phyloP scores from a whole-genome alignment of 345 rosid species.

The Raphanus sativus region DNA sequence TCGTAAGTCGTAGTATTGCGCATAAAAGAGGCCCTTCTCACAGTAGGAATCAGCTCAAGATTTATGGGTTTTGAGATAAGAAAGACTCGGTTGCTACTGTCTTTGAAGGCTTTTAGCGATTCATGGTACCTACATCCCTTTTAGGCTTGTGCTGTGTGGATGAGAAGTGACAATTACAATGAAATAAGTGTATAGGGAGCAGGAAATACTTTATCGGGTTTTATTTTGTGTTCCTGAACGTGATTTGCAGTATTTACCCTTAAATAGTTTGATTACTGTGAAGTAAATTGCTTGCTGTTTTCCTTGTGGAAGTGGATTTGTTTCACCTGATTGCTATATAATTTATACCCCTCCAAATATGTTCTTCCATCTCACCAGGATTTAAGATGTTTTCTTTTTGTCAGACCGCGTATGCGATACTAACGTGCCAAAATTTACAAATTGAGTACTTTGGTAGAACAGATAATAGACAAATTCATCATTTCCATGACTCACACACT shows the following conservation, averaged over 20 bases:
- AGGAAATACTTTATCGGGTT: conserved; percentile 18
- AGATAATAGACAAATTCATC: neutral
- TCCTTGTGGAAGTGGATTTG: conserved; percentile 7
- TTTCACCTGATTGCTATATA: conserved; percentile 1
- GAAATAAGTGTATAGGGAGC: conserved; percentile 31
- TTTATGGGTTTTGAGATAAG: conserved; percentile 19
- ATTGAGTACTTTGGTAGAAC: neutral
- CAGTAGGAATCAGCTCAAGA: conserved; percentile 39
- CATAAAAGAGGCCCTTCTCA: conserved; percentile 34
- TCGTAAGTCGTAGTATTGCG: conserved; percentile 40
- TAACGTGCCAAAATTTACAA: neutral
- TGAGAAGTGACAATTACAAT: conserved; percentile 30
- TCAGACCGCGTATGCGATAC: neutral
- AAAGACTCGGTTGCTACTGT: conserved; percentile 28
- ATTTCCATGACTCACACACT: neutral
- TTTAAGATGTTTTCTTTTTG: neutral
- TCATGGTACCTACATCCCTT: conserved; percentile 34
- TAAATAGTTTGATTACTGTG: conserved; percentile 33
- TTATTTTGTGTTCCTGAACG: conserved; percentile 33
- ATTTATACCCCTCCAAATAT: neutral
- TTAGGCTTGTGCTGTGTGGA: conserved; percentile 32
- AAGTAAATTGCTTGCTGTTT: conserved; percentile 4
- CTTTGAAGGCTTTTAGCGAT: conserved; percentile 24
- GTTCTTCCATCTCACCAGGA: neutral
- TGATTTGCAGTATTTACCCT: conserved; percentile 30